Evolutionary conservation across 2,329 filamentous ascomycete species (phyloP), one percentile per base, ranked within the genome.

Genomic region (Neofusicoccum sp.): DNA sequence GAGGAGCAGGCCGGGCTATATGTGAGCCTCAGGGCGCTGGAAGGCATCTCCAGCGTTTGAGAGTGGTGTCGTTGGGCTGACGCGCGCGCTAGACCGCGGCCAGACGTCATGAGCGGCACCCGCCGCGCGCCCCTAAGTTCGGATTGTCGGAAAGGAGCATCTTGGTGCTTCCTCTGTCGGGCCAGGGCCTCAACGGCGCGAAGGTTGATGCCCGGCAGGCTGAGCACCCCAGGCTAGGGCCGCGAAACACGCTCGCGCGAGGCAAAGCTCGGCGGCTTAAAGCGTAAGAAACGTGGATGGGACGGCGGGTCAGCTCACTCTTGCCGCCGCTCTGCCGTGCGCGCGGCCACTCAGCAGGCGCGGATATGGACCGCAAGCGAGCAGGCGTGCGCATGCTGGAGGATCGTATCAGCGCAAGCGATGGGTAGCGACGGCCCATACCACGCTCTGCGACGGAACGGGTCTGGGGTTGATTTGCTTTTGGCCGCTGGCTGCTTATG

Each of bases 381-480:
- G 37, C 9, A 56, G 50, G 50, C 50, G 39, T 44, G 52, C 52
- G 34, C 28, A 58, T 39, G 41, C 37, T 43, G 50, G 50, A 43
- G 50, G 28, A 36, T 45, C 41, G 54, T 58, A 45, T 58, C 54
- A 58, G 54, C 54, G 43, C 52, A 14, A 29, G 52, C 37, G 36
- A 56, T 44, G 52, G 34, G 52, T n/a, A 56, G 52, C 39, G 39
- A 54, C 50, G 50, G 50, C 50, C 33, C 50, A 54, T 54, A 41
- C 50, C 34, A 54, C 50, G 16, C 50, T 54, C 52, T 58, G 54
- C 36, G 54, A 58, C 54, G 45, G 45, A 58, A 45, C 31, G 37
- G 41, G 54, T 45, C 54, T 58, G 54, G 54, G 54, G 54, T 58
- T 58, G 54, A 58, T 58, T 58, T 58, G 54, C 54, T 58, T 58